A percentile compares a stretch with the other conserved stretches of the same genome.
Evolutionary conservation across 805 yeast species (phyloP).

Genomic region (Novakomyces olei): DNA sequence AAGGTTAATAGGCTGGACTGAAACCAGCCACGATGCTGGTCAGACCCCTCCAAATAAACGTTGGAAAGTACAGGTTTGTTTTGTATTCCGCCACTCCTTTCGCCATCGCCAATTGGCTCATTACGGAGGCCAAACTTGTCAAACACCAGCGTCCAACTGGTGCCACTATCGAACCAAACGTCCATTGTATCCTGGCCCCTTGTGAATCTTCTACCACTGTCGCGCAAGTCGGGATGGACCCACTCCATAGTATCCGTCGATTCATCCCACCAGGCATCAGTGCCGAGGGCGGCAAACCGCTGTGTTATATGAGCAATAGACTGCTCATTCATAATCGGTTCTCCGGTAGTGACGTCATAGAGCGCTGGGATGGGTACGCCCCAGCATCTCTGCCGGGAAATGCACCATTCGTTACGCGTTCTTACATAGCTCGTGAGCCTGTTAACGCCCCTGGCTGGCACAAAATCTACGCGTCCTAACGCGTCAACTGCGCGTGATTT

Average conservation of each 20-base stretch:
- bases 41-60: constrained; percentile 89
- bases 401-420: constrained; percentile 88
- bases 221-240: constrained; percentile 38
- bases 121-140: constrained; percentile 18
- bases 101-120: too few relatives aligned
- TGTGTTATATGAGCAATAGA: constrained; percentile 36
- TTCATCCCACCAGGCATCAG: constrained; percentile 57
- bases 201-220: constrained; percentile 22
- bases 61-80: constrained; percentile 33
- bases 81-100: too few relatives aligned
- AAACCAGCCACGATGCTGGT: constrained; percentile 98
- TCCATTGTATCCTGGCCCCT: constrained; percentile 88
- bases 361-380: constrained; percentile 94
- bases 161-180: constrained; percentile 97
- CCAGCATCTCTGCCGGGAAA: constrained; percentile 89
- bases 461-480: constrained; percentile 40
- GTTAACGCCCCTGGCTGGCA: constrained; percentile 49
- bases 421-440: constrained; percentile 51
- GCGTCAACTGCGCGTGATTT: constrained; percentile 40
- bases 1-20: constrained; percentile 77
- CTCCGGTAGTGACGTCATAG: constrained; percentile 37
- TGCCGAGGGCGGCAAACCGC: constrained; percentile 35
- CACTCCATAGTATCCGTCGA: constrained; percentile 35
- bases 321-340: constrained; percentile 35
- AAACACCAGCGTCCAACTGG: constrained; percentile 56